Evolutionary conservation across 2,329 filamentous ascomycete species (phyloP).

Genomic region (Aspergillus arachidicola): DNA sequence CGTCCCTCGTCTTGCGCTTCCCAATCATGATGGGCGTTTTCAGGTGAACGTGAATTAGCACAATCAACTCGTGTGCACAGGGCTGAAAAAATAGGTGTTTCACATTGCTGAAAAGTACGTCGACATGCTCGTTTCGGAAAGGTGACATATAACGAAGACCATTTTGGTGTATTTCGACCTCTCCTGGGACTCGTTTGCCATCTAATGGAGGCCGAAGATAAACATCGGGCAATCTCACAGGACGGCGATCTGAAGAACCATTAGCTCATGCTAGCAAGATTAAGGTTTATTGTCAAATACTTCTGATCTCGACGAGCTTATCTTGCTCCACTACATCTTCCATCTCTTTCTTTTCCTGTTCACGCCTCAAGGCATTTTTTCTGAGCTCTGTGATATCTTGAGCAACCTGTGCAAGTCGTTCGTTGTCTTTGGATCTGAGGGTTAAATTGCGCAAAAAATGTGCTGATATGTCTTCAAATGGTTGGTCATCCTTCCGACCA

Average conservation of each 20-base stretch:
- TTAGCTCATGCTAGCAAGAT: slow-evolving; percentile 41
- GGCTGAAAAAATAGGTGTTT: slow-evolving; percentile 99
- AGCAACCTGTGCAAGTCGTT: slow-evolving; percentile 86
- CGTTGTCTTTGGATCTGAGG: slow-evolving; percentile 86
- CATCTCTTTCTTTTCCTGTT: slow-evolving; percentile 99
- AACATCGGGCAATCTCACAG: slow-evolving; percentile 86
- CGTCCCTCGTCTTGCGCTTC: slow-evolving; percentile 98
- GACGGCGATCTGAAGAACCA: slow-evolving; percentile 73
- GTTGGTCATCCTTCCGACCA: slow-evolving; percentile 93
- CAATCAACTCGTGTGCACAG: slow-evolving; percentile 92
- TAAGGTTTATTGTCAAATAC: slow-evolving; percentile 53
- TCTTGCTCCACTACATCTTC: slow-evolving; percentile 99
- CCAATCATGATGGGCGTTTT: slow-evolving; percentile 98
- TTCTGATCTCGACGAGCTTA: slow-evolving; percentile 92
- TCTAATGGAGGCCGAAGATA: slow-evolving; percentile 95
- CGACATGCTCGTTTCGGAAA: slow-evolving; percentile 79
- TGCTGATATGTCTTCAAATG: slow-evolving; percentile 92
- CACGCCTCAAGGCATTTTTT: slow-evolving; percentile 85
- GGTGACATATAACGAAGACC: slow-evolving; percentile 93
- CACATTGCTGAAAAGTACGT: slow-evolving; percentile 96
- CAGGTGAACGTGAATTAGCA: slow-evolving; percentile 96
- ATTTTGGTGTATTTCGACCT: slow-evolving; percentile 97
- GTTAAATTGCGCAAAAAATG: slow-evolving; percentile 96
- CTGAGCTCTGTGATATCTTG: slow-evolving; percentile 95
- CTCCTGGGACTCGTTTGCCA: slow-evolving; percentile 92